A percentile compares a stretch with the other conserved stretches of the same genome.
Evolutionary conservation across 2,329 filamentous ascomycete species (phyloP).

Genomic region (Pseudogymnoascus sp.): DNA sequence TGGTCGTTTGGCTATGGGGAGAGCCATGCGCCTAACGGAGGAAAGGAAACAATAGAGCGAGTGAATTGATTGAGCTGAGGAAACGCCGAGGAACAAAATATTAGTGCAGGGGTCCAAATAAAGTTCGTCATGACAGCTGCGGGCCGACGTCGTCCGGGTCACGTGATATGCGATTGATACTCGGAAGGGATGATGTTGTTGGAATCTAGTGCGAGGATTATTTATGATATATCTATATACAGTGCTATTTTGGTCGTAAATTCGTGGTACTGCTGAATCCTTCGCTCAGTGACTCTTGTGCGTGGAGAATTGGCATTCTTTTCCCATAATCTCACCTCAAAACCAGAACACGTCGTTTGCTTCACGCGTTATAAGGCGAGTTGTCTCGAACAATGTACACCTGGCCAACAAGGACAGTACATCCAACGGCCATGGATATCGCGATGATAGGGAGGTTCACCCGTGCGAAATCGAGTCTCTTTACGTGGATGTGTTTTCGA

Average conservation of each 20-base stretch:
- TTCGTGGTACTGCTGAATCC: not conserved
- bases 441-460: constrained; percentile 65
- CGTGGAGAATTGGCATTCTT: not conserved
- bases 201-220: not conserved
- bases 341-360: not conserved
- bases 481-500: constrained; percentile 60
- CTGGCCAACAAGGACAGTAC: constrained; percentile 53
- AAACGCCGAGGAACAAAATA: not conserved
- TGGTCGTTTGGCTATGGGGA: not conserved
- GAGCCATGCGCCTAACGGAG: not conserved
- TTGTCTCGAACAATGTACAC: constrained; percentile 50
- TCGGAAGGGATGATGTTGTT: not conserved
- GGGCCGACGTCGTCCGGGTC: not conserved
- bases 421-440: constrained; percentile 58
- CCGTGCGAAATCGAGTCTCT: constrained; percentile 56
- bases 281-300: not conserved
- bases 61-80: not conserved
- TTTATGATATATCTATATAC: not conserved
- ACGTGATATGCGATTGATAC: not conserved
- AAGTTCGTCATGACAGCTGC: constrained; percentile 2
- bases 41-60: not conserved
- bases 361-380: constrained; percentile 22
- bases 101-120: constrained; percentile 2
- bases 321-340: not conserved
- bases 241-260: not conserved